phyloP scores from a whole-genome alignment of 495 filamentous ascomycete genomes.

The Baudoinia panamericana region DNA sequence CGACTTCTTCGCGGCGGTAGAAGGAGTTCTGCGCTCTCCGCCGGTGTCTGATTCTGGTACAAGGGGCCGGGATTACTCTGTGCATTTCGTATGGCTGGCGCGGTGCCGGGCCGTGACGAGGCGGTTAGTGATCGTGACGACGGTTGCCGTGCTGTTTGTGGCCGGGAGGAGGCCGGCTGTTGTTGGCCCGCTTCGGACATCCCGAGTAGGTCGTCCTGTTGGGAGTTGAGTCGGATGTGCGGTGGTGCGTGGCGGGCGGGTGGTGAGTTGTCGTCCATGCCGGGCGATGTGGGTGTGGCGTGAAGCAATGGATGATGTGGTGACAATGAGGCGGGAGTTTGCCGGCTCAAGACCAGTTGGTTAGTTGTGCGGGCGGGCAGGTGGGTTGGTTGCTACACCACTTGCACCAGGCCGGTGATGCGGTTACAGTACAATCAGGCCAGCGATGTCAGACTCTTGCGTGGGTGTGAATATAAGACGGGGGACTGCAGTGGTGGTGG shows the following conservation, averaged over 20 bases:
- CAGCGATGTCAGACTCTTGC: too few species aligned
- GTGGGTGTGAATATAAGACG: too few species aligned
- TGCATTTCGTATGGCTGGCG: conserved; percentile 14
- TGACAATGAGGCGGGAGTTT: too few species aligned
- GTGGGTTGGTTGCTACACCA: too few species aligned
- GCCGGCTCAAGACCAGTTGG: too few species aligned
- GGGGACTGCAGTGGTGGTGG: too few species aligned
- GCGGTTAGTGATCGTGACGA: conserved; percentile 32
- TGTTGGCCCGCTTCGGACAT: conserved; percentile 20
- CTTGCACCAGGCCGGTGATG: too few species aligned
- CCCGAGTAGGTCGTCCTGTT: conserved; percentile 38
- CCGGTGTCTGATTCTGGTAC: conserved; percentile 30
- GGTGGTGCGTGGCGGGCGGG: conserved; percentile 26
- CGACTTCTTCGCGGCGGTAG: conserved; percentile 39
- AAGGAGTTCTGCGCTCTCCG: conserved; percentile 48
- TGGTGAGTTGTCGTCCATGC: conserved; percentile 10
- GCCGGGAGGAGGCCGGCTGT: conserved; percentile 19
- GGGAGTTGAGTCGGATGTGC: conserved; percentile 50
- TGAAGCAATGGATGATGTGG: too few species aligned
- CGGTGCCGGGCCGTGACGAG: conserved; percentile 23
- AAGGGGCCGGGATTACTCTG: conserved; percentile 19
- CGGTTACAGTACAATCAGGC: too few species aligned
- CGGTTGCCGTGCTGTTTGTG: conserved; percentile 27
- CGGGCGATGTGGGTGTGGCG: neutral
- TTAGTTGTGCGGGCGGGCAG: too few species aligned